These are phyloP conservation scores for Hylodesmum podocarpum DNA, from an alignment of 306 rosid genomes.

Conservation along the genomic window DNA sequence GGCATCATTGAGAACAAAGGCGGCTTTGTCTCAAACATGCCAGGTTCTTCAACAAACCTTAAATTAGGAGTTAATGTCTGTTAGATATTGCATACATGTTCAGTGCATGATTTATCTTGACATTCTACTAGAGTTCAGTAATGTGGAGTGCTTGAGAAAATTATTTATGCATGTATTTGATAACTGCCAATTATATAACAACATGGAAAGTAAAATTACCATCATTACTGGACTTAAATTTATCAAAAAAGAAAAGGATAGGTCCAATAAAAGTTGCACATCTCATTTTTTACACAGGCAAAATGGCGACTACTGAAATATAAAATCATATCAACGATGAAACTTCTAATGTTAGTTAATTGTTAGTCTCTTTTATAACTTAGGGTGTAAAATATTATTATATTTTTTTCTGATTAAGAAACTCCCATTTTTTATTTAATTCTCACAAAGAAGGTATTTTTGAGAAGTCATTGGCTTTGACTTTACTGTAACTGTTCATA, in stretches of 20 bases:
- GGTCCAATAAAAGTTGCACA: background rate
- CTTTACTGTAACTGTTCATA: background rate
- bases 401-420: background rate
- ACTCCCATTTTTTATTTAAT: background rate
- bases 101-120: background rate
- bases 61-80: conserved; percentile 13
- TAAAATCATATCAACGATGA: background rate
- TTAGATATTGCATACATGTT: conserved; percentile 12
- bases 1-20: conserved; percentile 78
- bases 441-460: background rate
- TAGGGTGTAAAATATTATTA: background rate
- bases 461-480: background rate
- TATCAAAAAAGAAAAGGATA: conserved; percentile 1
- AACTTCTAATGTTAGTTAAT: background rate
- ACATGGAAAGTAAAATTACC: background rate
- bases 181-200: background rate
- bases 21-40: conserved; percentile 92
- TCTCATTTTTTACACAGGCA: background rate
- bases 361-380: background rate
- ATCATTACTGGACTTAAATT: background rate
- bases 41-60: conserved; percentile 60
- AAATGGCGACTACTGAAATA: background rate
- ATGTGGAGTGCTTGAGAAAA: conserved; percentile 7
- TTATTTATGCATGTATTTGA: background rate
- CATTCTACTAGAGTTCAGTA: background rate